Base-by-base conservation (phyloP, 1,284 basidiomycete genomes). In the Laetiporus sulphureus region DNA sequence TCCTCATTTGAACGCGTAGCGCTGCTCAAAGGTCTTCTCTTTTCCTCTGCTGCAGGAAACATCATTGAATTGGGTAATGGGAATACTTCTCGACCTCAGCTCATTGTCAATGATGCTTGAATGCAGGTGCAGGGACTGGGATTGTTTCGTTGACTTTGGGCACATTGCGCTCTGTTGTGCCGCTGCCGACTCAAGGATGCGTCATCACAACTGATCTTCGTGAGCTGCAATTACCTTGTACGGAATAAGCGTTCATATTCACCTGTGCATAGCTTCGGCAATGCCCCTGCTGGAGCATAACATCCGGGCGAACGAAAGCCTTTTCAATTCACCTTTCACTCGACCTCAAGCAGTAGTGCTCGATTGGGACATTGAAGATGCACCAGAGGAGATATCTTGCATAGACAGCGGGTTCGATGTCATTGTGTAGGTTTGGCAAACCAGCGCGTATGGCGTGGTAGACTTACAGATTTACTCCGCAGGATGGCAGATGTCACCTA, bases 401-500 rank as follows among this genome's bases (percentile, higher is more conserved):
- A 48, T 63, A 6, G 52, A 60, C 0, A 61, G 55, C 3, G 65
- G 67, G 2, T 64, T 84, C 29, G 75, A 85, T 53, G 60, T 69
- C 31, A 73, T 87, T 29, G 54, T 82, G 82, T 80, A 56, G 34
- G 72, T 36, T 24, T 15, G 11, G n/a, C n/a, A n/a, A n/a, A n/a
- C n/a, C n/a, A n/a, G n/a, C n/a, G n/a, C n/a, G n/a, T n/a, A n/a
- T n/a, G n/a, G n/a, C n/a, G n/a, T n/a, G n/a, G n/a, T n/a, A n/a
- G n/a, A n/a, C n/a, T n/a, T n/a, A n/a, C n/a, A n/a, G n/a, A n/a
- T n/a, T n/a, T n/a, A n/a, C n/a, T n/a, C n/a, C 5, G 22, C 11
- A 37, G 90, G 42, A 90, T 92, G 76, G 87, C 90, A 11, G 91
- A 94, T 55, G 87, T 93, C 7, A 83, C 89, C 0, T 93, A 93